phyloP scores from a whole-genome alignment of 805 yeast genomes.

The Starmerella riodocensis region DNA sequence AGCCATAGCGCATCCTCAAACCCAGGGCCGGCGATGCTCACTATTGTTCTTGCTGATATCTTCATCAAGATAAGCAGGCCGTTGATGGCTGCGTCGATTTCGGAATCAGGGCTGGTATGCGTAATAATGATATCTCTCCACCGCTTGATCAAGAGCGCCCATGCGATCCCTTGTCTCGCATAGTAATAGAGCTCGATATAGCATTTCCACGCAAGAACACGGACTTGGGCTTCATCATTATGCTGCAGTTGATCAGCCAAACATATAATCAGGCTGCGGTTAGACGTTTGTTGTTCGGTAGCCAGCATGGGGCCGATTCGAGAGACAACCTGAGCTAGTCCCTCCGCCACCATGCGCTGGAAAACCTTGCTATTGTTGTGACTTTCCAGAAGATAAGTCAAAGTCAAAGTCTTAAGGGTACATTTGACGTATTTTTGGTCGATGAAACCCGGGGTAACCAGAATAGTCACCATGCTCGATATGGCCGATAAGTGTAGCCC shows the following conservation, averaged over 20 bases:
- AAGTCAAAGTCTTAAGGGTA: conserved; percentile 32
- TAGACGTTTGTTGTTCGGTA: conserved; percentile 19
- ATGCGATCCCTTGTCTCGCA: conserved; percentile 16
- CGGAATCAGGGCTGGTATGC: conserved; percentile 1
- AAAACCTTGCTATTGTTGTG: conserved; percentile 38
- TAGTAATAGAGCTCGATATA: conserved; percentile 21
- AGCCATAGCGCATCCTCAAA: conserved; percentile 51
- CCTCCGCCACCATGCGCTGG: conserved; percentile 36
- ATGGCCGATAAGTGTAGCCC: conserved; percentile 63
- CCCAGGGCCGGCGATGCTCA: conserved; percentile 31
- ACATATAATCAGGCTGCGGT: conserved; percentile 18
- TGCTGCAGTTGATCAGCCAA: conserved; percentile 28
- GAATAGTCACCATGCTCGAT: conserved; percentile 41
- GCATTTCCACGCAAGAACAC: conserved; percentile 21
- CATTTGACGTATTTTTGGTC: conserved; percentile 34
- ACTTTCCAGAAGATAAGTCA: conserved; percentile 34
- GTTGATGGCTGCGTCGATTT: conserved; percentile 33
- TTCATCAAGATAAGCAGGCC: conserved; percentile 49
- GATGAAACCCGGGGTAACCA: conserved; percentile 43
- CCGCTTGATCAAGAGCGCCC: conserved; percentile 13
- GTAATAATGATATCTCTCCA: conserved; percentile 16
- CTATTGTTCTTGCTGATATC: conserved; percentile 36
- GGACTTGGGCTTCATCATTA: conserved; percentile 12
- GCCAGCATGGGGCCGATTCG: conserved; percentile 40
- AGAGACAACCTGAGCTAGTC: conserved; percentile 29